Percentiles rank a stretch among this genome's conserved stretches.
Conservation (phyloP, 73 alveolate genomes). For the Tetrahymena malaccensis region DNA sequence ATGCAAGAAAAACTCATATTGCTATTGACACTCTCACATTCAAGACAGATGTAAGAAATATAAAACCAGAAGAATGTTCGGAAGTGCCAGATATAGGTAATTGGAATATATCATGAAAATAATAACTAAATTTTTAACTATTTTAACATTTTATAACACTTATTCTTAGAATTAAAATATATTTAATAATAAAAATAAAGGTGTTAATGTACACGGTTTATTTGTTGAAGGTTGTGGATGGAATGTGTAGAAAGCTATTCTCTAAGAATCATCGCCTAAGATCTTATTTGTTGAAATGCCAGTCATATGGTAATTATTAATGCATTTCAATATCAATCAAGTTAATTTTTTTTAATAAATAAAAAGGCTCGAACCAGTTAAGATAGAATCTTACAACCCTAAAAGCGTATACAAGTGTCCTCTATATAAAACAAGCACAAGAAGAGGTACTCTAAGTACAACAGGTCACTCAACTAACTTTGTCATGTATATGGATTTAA, state of each 20-base stretch:
- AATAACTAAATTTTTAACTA: too few relatives aligned
- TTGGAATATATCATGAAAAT: too few relatives aligned
- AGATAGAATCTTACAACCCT: not conserved
- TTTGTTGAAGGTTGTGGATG: slow-evolving; percentile 98
- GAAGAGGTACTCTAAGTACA: slow-evolving; percentile 98
- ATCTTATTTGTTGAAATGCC: slow-evolving; percentile 94
- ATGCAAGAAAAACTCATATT: slow-evolving; percentile 92
- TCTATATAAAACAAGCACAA: slow-evolving; percentile 93
- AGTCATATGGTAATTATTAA: slow-evolving; percentile 68
- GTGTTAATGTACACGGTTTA: slow-evolving; percentile 97
- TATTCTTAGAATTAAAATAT: too few relatives aligned
- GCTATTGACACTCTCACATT: slow-evolving; percentile 91
- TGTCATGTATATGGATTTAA: slow-evolving; percentile 66
- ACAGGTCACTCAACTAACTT: slow-evolving; percentile 97
- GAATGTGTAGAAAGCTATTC: slow-evolving; percentile 70
- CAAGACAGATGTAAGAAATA: slow-evolving; percentile 69
- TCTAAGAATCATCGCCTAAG: slow-evolving; percentile 85
- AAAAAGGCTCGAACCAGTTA: slow-evolving; percentile 44
- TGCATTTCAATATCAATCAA: too few relatives aligned
- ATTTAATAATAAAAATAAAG: not conserved
- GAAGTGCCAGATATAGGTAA: slow-evolving; percentile 86
- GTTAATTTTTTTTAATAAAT: too few relatives aligned
- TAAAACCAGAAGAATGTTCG: slow-evolving; percentile 54
- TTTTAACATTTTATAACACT: too few relatives aligned
- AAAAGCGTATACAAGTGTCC: slow-evolving; percentile 66